phyloP scores from a whole-genome alignment of 2,329 filamentous ascomycete species.

The Exophiala sp. region DNA sequence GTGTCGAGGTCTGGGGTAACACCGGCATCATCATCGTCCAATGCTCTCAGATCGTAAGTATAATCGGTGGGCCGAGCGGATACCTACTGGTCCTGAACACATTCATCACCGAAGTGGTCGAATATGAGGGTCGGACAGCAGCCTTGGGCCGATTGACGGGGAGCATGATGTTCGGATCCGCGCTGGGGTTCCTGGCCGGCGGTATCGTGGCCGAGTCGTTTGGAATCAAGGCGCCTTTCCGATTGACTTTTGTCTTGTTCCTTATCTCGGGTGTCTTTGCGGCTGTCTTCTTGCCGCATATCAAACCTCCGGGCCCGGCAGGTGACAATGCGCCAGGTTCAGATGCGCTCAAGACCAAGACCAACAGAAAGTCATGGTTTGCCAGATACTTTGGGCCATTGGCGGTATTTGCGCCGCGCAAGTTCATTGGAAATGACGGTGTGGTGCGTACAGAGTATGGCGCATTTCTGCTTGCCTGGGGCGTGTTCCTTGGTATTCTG shows the following conservation, averaged over 20 bases:
- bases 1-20: slow-evolving; percentile 59
- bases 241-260: slow-evolving; percentile 59
- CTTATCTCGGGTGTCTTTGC: slow-evolving; percentile 42
- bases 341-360: slow-evolving; percentile 25
- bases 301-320: slow-evolving; percentile 38
- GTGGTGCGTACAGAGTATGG: slow-evolving; percentile 56
- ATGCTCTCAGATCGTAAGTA: slow-evolving; percentile 62
- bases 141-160: slow-evolving; percentile 66
- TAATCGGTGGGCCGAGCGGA: slow-evolving; percentile 65
- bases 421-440: slow-evolving; percentile 52
- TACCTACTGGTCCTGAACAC: slow-evolving; percentile 68
- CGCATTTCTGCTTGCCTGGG: slow-evolving; percentile 60
- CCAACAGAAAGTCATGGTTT: slow-evolving; percentile 31
- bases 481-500: slow-evolving; percentile 65
- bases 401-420: slow-evolving; percentile 58
- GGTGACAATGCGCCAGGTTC: background rate
- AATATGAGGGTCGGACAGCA: slow-evolving; percentile 58
- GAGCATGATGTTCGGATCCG: slow-evolving; percentile 63
- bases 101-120: slow-evolving; percentile 63
- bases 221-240: slow-evolving; percentile 63
- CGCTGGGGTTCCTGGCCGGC: slow-evolving; percentile 62
- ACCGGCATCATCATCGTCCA: slow-evolving; percentile 67
- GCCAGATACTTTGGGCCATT: slow-evolving; percentile 50
- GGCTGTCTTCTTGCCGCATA: slow-evolving; percentile 44
- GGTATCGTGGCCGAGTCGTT: slow-evolving; percentile 63